phyloP scores from a whole-genome alignment of 371 early-diverging fungal species.

The Circinella umbellata region DNA sequence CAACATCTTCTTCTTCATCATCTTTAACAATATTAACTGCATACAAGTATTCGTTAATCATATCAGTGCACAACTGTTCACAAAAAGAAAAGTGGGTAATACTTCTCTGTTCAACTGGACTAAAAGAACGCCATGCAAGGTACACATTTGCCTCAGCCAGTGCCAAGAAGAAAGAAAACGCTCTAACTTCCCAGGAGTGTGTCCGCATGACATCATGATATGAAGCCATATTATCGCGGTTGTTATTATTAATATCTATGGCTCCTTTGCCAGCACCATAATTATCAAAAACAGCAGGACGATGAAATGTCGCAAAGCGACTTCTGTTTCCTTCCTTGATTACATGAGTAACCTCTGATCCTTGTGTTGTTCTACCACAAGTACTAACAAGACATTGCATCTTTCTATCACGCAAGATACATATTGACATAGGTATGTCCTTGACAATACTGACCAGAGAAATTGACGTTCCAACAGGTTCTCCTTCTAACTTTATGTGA shows the following conservation, averaged over 20 bases:
- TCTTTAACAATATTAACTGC: neutral
- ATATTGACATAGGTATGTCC: too few species aligned
- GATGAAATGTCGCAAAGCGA: neutral
- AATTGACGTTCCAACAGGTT: too few species aligned
- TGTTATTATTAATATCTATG: slow-evolving; percentile 14
- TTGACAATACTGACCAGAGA: too few species aligned
- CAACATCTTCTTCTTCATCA: neutral
- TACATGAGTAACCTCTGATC: neutral
- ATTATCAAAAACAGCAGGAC: neutral
- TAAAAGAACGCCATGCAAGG: neutral
- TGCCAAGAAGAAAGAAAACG: slow-evolving; percentile 14
- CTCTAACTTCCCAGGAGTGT: slow-evolving; percentile 7
- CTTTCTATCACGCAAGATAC: too few species aligned
- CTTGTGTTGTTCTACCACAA: too few species aligned
- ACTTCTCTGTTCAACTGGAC: neutral
- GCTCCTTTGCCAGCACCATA: neutral
- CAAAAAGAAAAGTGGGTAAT: neutral
- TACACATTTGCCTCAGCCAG: slow-evolving; percentile 13
- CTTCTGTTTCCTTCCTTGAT: neutral
- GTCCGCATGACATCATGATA: slow-evolving; percentile 16
- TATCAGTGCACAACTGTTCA: neutral
- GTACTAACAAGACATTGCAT: too few species aligned
- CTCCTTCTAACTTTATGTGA: too few species aligned
- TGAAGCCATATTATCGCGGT: slow-evolving; percentile 10
- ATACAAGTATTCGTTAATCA: neutral